phyloP scores from a whole-genome alignment of 768 basidiomycete genomes.

The Phylloporus sp. region DNA sequence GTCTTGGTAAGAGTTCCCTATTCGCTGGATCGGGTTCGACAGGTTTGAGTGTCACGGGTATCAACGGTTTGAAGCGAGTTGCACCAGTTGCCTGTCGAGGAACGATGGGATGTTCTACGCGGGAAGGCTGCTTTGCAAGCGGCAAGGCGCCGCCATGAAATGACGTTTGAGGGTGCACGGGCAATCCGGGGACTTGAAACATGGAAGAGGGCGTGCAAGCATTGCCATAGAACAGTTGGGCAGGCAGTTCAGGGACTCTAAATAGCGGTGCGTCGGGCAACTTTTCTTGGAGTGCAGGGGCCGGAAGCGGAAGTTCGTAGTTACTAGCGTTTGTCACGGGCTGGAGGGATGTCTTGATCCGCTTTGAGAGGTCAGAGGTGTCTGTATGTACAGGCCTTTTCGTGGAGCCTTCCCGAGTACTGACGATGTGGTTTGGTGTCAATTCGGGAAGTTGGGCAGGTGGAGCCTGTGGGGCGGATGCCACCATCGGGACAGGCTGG shows the following conservation, averaged over 20 bases:
- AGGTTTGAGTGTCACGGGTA: not conserved
- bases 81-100: not conserved
- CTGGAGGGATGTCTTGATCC: constrained; percentile 5
- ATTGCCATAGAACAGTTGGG: not conserved
- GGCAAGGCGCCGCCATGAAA: not conserved
- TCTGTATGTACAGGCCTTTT: constrained; percentile 24
- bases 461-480: not conserved
- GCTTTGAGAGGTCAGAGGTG: constrained; percentile 11
- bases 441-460: not conserved
- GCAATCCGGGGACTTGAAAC: constrained; percentile 7
- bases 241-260: constrained; percentile 3
- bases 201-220: not conserved
- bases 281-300: not conserved
- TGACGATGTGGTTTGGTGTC: not conserved
- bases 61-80: constrained; percentile 18
- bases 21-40: not conserved
- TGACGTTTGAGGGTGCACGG: not conserved
- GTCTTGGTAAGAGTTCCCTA: not conserved
- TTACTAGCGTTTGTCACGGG: not conserved
- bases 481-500: not conserved
- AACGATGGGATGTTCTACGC: not conserved
- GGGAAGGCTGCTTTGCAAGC: not conserved
- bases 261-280: not conserved
- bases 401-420: not conserved
- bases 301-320: not conserved